Conservation (phyloP, 208 protist genomes). For the Leishmania tarentolae region DNA sequence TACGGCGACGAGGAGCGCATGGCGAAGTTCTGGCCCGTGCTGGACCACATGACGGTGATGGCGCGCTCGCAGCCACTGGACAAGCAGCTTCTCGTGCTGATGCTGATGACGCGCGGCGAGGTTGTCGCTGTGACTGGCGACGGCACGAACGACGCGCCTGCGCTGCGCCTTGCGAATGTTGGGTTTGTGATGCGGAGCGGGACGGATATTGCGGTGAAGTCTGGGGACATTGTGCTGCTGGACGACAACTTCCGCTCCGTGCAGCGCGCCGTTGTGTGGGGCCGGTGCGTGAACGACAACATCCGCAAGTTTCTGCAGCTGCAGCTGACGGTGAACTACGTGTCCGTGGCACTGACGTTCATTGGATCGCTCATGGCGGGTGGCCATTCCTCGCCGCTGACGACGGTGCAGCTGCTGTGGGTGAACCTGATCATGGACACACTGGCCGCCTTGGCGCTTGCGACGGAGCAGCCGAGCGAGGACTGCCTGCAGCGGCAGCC, state of each 20-base stretch:
- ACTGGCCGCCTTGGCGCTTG: slow-evolving; percentile 95
- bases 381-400: slow-evolving; percentile 74
- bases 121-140: slow-evolving; percentile 94
- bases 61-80: slow-evolving; percentile 86
- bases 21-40: slow-evolving; percentile 69
- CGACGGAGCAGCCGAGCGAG: slow-evolving; percentile 95
- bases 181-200: slow-evolving; percentile 98
- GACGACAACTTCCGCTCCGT: slow-evolving; percentile 99
- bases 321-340: slow-evolving; percentile 98
- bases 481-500: slow-evolving; percentile 71
- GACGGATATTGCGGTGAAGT: slow-evolving; percentile 96
- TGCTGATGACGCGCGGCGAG: slow-evolving; percentile 80
- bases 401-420: slow-evolving; percentile 98
- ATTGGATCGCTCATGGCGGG: slow-evolving; percentile 85
- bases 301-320: slow-evolving; percentile 98
- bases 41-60: slow-evolving; percentile 87
- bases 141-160: slow-evolving; percentile 98
- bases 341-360: slow-evolving; percentile 93
- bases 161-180: slow-evolving; percentile 96
- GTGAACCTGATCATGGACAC: slow-evolving; percentile 99
- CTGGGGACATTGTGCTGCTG: slow-evolving; percentile 93
- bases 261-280: slow-evolving; percentile 94
- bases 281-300: slow-evolving; percentile 89
- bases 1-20: slow-evolving; percentile 77
- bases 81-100: slow-evolving; percentile 90